Evolutionary conservation across 2,329 filamentous ascomycete species (phyloP), one percentile per base, ranked within the genome.

Genomic region (Colletotrichum phormii): DNA sequence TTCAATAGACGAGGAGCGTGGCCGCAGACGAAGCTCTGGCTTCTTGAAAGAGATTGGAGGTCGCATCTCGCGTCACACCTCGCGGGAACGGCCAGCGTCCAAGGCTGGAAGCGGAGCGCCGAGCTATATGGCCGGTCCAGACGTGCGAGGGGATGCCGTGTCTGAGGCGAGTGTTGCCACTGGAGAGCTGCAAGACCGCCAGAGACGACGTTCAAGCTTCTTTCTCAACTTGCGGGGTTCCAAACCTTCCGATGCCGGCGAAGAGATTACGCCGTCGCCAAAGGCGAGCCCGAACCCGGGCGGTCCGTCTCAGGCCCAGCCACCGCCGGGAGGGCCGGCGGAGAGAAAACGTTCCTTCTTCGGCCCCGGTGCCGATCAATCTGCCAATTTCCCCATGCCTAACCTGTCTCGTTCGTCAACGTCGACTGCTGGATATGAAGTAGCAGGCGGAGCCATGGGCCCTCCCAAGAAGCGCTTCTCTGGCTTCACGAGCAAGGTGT

Each of bases 41-140:
- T 78, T 89, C n/a, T 86, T 90, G 74, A 89, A 87, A 74, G 86
- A 88, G 18, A 81, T 89, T 64, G 85, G 87, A 3, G 84, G 83
- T 64, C 84, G 84, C 66, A 80, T 88, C 55, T 78, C 79, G 18
- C 80, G 81, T 5, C 77, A 77, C 7, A 80, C 78, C 2, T 80
- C 81, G 8, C 75, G 74, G 7, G 81, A 84, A 24, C 80, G 80
- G 26, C 80, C 77, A 24, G 75, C 76, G 46, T 79, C 80, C 33
- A 75, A 78, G 58, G 73, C 77, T 3, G 74, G 72, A 22, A 65
- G 73, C 5, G 71, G 74, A 18, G 65, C 22, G 0, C 22, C n/a
- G 5, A 63, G 42, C 13, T 15, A 69, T 63, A 26, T 31, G 2
- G 62, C 57, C 13, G 76, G 58, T 3, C 60, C 58, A 15, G 74